Evolutionary conservation across 331 rosid species (phyloP), one percentile per base, ranked within the genome.

Genomic region (Quercus lobata): DNA sequence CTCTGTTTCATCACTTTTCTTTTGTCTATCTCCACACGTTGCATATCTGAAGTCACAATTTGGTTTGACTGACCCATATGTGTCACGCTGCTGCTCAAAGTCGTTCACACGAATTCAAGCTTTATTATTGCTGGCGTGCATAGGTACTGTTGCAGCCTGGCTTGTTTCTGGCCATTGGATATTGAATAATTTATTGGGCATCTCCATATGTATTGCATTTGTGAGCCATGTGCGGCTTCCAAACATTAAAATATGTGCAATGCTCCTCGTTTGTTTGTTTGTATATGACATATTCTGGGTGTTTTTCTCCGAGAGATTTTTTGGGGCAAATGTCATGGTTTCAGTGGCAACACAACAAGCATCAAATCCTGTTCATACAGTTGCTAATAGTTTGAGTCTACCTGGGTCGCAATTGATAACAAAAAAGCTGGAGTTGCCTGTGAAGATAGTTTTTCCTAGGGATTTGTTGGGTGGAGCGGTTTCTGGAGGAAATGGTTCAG

Each of bases 161-260:
- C 98, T 96, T 85, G 94, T 93, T 81, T 86, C 97, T 74, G 99
- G 99, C 66, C 97, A 96, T 87, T 93, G 99, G 98, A 58, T 92
- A 76, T 85, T 96, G 87, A 96, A 96, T 86, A 96, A 96, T 85
- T 69, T 96, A 76, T 79, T 96, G 68, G 98, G 99, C 76, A 96
- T 93, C 81, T 96, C 99, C 27, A 96, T 96, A 82, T 96, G 99
- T 69, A 81, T 96, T 62, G 98, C 99, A 52, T 96, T 96, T 78
- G 99, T 96, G 86, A 96, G 99, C 88, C 99, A 96, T 72, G 99
- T 96, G 63, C 98, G 98, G 73, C 97, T 96, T 76, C 97, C 98
- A 24, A 96, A 93, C 83, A 90, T 96, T 84, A 96, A 93, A 84
- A 82, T 96, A 53, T 96, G 99, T 85, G 98, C 99, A 18, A 93